Evolutionary conservation across 768 basidiomycete genomes (phyloP).

Genomic region (Amylocystis lapponica): DNA sequence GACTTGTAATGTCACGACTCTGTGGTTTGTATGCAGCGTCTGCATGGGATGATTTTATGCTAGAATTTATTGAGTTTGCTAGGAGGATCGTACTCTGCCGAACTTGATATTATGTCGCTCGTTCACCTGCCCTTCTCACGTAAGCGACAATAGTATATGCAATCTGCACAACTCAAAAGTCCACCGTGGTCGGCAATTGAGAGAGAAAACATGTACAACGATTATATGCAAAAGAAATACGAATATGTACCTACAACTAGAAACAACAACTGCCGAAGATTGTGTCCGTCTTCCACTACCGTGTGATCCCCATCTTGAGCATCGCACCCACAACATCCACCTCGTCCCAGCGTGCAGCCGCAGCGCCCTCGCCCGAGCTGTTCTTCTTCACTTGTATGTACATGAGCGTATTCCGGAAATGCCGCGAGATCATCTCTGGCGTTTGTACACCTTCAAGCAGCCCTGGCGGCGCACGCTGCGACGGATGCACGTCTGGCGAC

Average conservation of each 20-base stretch:
- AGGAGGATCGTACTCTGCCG: no score
- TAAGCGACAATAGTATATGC: no score
- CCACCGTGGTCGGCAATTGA: no score
- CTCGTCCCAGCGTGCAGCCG: conserved; percentile 62
- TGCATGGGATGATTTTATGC: no score
- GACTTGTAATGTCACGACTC: conserved; percentile 33
- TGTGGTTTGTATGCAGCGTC: no score
- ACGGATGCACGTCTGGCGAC: conserved; percentile 82
- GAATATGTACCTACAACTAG: background rate
- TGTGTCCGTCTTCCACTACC: background rate
- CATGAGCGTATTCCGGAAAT: conserved; percentile 85
- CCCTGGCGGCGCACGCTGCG: conserved; percentile 81
- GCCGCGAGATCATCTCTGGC: conserved; percentile 89
- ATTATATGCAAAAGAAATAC: conserved; percentile 5
- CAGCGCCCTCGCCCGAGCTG: conserved; percentile 32
- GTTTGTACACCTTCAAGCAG: conserved; percentile 89
- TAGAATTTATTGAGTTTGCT: no score
- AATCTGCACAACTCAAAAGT: no score
- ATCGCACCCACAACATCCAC: conserved; percentile 86
- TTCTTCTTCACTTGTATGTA: conserved; percentile 81
- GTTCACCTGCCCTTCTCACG: no score
- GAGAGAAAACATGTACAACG: conserved; percentile 4
- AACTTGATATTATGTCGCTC: no score
- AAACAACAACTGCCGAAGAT: background rate
- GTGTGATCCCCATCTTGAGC: conserved; percentile 76